phyloP scores from a whole-genome alignment of 768 basidiomycete species.

The Tricholoma matsutake region DNA sequence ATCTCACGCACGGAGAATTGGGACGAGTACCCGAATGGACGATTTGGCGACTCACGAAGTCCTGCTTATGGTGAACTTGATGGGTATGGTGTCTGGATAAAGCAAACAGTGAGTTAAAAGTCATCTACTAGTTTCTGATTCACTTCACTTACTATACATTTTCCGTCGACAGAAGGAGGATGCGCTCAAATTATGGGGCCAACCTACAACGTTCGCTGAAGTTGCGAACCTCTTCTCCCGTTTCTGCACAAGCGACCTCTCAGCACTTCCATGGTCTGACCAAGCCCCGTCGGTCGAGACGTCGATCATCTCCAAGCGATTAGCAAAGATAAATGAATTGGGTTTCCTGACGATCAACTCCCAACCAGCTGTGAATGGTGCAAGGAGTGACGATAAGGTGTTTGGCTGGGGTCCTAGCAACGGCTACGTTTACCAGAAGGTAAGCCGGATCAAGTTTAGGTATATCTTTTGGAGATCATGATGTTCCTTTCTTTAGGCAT shows the following conservation, averaged over 20 bases:
- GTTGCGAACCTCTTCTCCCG: conserved; percentile 71
- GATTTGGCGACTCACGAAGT: conserved; percentile 95
- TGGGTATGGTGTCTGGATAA: conserved; percentile 91
- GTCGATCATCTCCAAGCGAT: conserved; percentile 67
- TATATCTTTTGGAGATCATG: background rate
- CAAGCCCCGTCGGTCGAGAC: conserved; percentile 85
- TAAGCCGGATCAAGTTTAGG: conserved; percentile 19
- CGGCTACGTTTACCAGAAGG: conserved; percentile 96
- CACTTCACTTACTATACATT: conserved; percentile 3
- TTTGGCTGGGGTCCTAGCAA: conserved; percentile 95
- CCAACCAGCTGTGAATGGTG: conserved; percentile 93
- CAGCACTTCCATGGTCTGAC: conserved; percentile 94
- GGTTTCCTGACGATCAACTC: conserved; percentile 98
- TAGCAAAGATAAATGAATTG: conserved; percentile 82
- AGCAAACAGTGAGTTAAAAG: conserved; percentile 62
- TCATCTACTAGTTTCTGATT: background rate
- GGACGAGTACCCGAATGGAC: conserved; percentile 99
- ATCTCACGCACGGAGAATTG: conserved; percentile 96
- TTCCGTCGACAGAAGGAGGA: conserved; percentile 65
- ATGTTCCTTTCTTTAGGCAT: conserved; percentile 54
- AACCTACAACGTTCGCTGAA: conserved; percentile 64
- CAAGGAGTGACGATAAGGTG: conserved; percentile 74
- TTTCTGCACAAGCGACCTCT: conserved; percentile 75
- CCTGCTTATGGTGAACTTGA: conserved; percentile 98
- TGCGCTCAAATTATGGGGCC: conserved; percentile 85